phyloP scores from a whole-genome alignment of 495 filamentous ascomycete genomes.

The Tuber calosporum region DNA sequence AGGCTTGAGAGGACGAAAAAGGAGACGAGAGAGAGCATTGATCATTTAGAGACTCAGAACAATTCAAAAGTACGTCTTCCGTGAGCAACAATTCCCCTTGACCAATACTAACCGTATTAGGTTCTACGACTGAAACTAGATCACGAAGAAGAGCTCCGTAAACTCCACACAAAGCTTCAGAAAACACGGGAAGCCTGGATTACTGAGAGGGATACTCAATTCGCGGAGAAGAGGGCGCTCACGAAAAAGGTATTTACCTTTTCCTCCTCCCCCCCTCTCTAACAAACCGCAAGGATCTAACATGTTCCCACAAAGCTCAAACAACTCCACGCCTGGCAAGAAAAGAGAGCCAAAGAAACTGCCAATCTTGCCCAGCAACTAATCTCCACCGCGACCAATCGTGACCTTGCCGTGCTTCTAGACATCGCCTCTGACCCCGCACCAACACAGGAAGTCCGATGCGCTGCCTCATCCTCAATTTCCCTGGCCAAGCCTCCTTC shows the following conservation, averaged over 20 bases:
- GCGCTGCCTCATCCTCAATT: background rate
- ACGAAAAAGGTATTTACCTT: conserved; percentile 27
- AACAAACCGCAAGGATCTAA: conserved; percentile 9
- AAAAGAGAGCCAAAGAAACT: conserved; percentile 36
- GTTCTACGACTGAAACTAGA: conserved; percentile 19
- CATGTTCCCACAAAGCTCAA: conserved; percentile 23
- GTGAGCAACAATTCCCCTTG: background rate
- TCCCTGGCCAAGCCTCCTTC: conserved; percentile 12
- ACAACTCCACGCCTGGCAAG: conserved; percentile 31
- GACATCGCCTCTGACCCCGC: conserved; percentile 10
- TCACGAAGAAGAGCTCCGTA: conserved; percentile 30
- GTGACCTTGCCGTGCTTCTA: conserved; percentile 29
- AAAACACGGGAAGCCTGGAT: conserved; percentile 22
- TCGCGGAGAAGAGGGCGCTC: conserved; percentile 25
- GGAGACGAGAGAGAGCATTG: conserved; percentile 21
- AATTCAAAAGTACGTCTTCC: conserved; percentile 17
- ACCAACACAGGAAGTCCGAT: conserved; percentile 1
- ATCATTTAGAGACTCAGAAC: conserved; percentile 26
- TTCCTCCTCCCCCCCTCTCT: background rate
- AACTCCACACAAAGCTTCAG: conserved; percentile 21
- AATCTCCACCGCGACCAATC: conserved; percentile 33
- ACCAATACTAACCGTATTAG: conserved; percentile 4
- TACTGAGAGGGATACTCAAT: conserved; percentile 25
- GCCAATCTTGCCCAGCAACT: conserved; percentile 32
- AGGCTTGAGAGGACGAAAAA: conserved; percentile 24